These are phyloP conservation scores for Atalantia buxifolia DNA, from an alignment of 345 rosid genomes.

Conservation along the genomic window DNA sequence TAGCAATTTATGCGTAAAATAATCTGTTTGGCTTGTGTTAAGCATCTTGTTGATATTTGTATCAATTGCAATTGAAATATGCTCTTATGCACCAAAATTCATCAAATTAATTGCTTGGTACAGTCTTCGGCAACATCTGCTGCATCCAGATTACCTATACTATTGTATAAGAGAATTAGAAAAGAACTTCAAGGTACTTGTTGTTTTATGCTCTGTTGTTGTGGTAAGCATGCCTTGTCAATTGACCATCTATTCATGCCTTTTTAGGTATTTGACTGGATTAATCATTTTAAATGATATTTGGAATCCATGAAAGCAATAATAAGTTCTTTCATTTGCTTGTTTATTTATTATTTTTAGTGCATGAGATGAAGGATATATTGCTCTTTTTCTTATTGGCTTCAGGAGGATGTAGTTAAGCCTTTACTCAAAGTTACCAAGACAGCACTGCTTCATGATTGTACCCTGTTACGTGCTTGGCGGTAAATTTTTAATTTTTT, in stretches of 20 bases:
- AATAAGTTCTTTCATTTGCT: not conserved
- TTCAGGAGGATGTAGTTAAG: constrained; percentile 76
- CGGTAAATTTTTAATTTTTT: constrained; percentile 35
- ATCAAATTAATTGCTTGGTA: constrained; percentile 19
- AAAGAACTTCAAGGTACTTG: constrained; percentile 79
- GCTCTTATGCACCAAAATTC: not conserved
- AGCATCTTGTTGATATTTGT: not conserved
- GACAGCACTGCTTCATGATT: constrained; percentile 79
- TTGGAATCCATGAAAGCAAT: not conserved
- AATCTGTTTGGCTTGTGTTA: not conserved
- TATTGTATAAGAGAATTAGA: constrained; percentile 87
- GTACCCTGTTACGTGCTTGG: constrained; percentile 85
- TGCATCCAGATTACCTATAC: constrained; percentile 87
- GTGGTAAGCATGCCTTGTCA: constrained; percentile 51
- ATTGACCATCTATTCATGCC: not conserved
- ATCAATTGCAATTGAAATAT: not conserved
- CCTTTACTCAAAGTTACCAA: constrained; percentile 80
- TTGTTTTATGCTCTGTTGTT: constrained; percentile 88
- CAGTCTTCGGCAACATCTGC: constrained; percentile 87
- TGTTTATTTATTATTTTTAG: not conserved
- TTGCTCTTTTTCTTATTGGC: not conserved
- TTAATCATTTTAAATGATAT: not conserved
- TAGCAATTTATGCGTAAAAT: not conserved
- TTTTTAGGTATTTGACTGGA: not conserved
- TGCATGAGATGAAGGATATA: not conserved